Percentiles rank a stretch among this genome's conserved stretches.
Evolutionary conservation across 306 rosid species (phyloP).

Genomic region (Sphenostylis stenocarpa): DNA sequence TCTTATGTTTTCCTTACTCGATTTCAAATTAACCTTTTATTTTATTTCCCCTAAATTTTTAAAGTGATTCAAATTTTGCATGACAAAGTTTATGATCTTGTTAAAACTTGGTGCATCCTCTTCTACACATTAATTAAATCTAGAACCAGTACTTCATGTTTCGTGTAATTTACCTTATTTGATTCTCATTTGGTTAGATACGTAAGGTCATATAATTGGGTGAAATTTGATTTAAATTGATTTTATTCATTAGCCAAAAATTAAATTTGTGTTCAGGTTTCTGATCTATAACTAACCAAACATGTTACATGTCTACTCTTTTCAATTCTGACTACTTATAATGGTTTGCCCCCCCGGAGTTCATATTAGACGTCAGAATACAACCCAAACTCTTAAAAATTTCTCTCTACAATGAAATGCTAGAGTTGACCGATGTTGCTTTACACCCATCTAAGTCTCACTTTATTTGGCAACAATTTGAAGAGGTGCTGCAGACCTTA

Average conservation of each 20-base stretch:
- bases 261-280: neutral
- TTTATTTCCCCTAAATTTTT: neutral
- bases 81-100: neutral
- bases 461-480: neutral
- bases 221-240: neutral
- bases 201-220: neutral
- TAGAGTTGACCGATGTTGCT: neutral
- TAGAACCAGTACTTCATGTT: neutral
- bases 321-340: neutral
- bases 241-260: neutral
- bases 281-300: neutral
- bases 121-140: neutral
- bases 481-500: neutral
- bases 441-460: neutral
- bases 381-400: neutral
- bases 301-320: neutral
- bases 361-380: neutral
- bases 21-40: conserved; percentile 13
- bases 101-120: neutral
- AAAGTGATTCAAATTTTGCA: neutral
- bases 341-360: neutral
- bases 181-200: neutral
- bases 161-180: neutral
- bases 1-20: neutral
- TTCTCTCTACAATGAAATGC: neutral